A percentile compares a stretch with the other conserved stretches of the same genome.
Evolutionary conservation across 305 asterid genomes (phyloP).

Genomic region (Rubia occidens): DNA sequence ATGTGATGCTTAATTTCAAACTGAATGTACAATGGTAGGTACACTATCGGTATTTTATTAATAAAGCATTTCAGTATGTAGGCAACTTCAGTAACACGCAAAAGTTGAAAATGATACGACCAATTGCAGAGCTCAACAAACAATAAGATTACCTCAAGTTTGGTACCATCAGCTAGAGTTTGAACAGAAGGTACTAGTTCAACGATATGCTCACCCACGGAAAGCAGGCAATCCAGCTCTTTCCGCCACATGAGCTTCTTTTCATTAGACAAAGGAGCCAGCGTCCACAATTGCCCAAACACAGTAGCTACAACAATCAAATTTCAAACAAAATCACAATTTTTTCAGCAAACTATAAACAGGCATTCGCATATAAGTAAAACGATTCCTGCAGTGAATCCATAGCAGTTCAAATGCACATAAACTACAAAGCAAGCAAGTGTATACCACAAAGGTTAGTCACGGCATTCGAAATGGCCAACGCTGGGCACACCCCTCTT

Average conservation of each 20-base stretch:
- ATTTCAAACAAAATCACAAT: not conserved
- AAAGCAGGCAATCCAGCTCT: slow-evolving; percentile 85
- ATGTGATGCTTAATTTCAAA: not conserved
- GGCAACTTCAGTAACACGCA: not conserved
- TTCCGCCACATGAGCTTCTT: slow-evolving; percentile 82
- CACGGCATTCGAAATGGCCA: slow-evolving; percentile 79
- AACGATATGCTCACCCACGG: slow-evolving; percentile 78
- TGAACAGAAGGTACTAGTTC: slow-evolving; percentile 77
- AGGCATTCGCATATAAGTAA: not conserved
- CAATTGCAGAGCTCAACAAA: not conserved
- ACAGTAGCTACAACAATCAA: slow-evolving; percentile 49
- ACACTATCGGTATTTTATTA: not conserved
- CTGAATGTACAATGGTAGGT: too few relatives aligned
- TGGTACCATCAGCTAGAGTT: slow-evolving; percentile 63
- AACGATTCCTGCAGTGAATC: not conserved
- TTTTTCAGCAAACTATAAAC: not conserved
- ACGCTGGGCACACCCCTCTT: slow-evolving; percentile 78
- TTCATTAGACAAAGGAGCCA: slow-evolving; percentile 68
- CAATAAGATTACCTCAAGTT: slow-evolving; percentile 57
- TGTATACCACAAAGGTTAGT: slow-evolving; percentile 76
- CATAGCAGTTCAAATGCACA: not conserved
- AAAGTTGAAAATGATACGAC: not conserved
- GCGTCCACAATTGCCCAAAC: slow-evolving; percentile 87
- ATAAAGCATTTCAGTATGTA: not conserved
- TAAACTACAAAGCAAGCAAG: not conserved